Conservation (phyloP, 345 rosid genomes). For the Gossypium stocksii region DNA sequence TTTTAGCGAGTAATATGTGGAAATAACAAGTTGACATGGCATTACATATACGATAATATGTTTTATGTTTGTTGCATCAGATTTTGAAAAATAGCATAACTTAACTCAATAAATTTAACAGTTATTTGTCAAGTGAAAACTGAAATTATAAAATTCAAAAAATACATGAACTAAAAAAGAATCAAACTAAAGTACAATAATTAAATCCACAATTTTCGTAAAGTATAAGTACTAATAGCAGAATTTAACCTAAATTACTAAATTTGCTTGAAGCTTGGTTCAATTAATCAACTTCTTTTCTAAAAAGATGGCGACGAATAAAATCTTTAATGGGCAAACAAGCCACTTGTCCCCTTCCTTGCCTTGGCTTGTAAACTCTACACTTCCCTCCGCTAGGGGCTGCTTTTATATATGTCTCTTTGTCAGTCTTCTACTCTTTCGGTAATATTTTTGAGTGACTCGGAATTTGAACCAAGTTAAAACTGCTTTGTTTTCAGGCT, state of each 20-base stretch:
- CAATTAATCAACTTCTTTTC: background rate
- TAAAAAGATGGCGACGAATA: background rate
- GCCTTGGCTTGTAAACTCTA: slow-evolving; percentile 22
- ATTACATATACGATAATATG: too few relatives aligned
- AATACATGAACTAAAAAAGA: too few relatives aligned
- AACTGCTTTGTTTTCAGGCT: background rate
- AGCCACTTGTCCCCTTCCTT: slow-evolving; percentile 30
- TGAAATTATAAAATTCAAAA: too few relatives aligned
- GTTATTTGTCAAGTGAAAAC: too few relatives aligned
- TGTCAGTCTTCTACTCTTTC: background rate
- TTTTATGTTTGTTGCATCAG: too few relatives aligned
- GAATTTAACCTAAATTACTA: background rate
- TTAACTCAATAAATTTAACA: too few relatives aligned
- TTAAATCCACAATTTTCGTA: too few relatives aligned
- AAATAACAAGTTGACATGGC: too few relatives aligned
- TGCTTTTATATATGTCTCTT: slow-evolving; percentile 2
- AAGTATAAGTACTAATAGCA: too few relatives aligned
- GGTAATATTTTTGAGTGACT: slow-evolving; percentile 3
- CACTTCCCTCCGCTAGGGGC: background rate
- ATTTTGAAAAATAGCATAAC: too few relatives aligned
- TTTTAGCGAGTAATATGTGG: too few relatives aligned
- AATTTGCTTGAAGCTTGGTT: background rate
- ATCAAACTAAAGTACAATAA: too few relatives aligned
- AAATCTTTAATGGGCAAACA: slow-evolving; percentile 34
- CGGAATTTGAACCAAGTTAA: background rate